A percentile compares a stretch with the other conserved stretches of the same genome.
phyloP scores from a whole-genome alignment of 768 basidiomycete genomes.

The Trametes coccinea region DNA sequence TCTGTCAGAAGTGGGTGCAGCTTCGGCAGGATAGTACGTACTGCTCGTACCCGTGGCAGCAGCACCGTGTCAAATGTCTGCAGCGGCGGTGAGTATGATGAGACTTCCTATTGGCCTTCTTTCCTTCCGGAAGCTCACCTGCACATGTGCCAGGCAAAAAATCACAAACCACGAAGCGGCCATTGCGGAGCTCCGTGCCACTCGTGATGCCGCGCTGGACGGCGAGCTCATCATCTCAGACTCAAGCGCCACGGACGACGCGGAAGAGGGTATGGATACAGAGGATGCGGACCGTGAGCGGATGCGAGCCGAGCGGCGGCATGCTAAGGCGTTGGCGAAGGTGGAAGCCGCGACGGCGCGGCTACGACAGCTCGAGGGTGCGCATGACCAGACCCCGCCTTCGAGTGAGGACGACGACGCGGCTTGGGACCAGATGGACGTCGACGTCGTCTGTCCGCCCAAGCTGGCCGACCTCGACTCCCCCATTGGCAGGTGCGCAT shows the following conservation, averaged over 20 bases:
- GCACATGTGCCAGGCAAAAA: conserved; percentile 47
- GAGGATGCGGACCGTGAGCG: conserved; percentile 20
- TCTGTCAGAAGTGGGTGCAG: conserved; percentile 85
- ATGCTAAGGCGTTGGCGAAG: conserved; percentile 28
- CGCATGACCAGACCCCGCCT: conserved; percentile 5
- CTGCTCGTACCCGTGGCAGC: conserved; percentile 81
- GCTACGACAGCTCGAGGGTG: conserved; percentile 20
- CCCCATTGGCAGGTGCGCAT: conserved; percentile 57
- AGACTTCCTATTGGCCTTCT: not conserved
- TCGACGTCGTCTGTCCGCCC: conserved; percentile 13
- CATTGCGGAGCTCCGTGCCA: conserved; percentile 47
- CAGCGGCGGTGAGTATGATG: conserved; percentile 58
- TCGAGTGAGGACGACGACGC: conserved; percentile 30
- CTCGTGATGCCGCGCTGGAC: conserved; percentile 29
- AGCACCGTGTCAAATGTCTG: conserved; percentile 75
- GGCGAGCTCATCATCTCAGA: conserved; percentile 26
- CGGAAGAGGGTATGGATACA: conserved; percentile 36
- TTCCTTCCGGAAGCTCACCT: conserved; percentile 9
- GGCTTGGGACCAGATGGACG: conserved; percentile 26
- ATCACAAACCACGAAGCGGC: conserved; percentile 57
- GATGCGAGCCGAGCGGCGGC: conserved; percentile 19
- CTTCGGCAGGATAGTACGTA: conserved; percentile 75
- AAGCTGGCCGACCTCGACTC: conserved; percentile 61
- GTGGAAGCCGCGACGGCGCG: conserved; percentile 22
- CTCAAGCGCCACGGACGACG: conserved; percentile 40